Conservation (phyloP, 306 rosid genomes). For the Geum urbanum region DNA sequence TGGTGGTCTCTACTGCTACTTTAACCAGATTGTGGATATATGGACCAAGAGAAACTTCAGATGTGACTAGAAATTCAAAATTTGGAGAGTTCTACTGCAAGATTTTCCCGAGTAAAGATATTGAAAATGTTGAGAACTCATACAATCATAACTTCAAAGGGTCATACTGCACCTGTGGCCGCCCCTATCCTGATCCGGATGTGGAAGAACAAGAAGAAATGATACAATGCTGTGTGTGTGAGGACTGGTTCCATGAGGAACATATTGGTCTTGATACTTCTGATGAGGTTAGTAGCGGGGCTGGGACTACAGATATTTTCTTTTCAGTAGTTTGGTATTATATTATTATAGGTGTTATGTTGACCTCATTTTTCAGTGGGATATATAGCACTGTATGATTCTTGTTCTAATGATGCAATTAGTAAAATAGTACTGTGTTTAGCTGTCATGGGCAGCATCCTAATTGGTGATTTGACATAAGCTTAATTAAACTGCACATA, state of each 20-base stretch:
- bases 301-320: slow-evolving; percentile 11
- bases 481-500: not conserved
- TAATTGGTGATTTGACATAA: not conserved
- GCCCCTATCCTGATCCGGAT: slow-evolving; percentile 93
- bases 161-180: slow-evolving; percentile 81
- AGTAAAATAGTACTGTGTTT: not conserved
- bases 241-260: slow-evolving; percentile 99
- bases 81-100: slow-evolving; percentile 88
- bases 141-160: slow-evolving; percentile 96
- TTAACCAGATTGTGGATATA: slow-evolving; percentile 75
- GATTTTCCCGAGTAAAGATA: slow-evolving; percentile 69
- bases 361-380: not conserved
- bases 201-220: slow-evolving; percentile 89
- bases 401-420: not conserved
- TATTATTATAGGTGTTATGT: not conserved
- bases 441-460: slow-evolving; percentile 5
- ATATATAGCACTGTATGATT: not conserved
- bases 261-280: slow-evolving; percentile 78
- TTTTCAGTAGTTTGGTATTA: slow-evolving; percentile 6
- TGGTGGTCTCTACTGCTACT: slow-evolving; percentile 21
- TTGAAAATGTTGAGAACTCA: slow-evolving; percentile 61
- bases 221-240: slow-evolving; percentile 95
- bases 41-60: slow-evolving; percentile 96
- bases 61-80: slow-evolving; percentile 96
- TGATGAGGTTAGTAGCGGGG: slow-evolving; percentile 65